Base-by-base conservation (phyloP, 2,329 filamentous ascomycete species). In the Trichocomaceae sp. region DNA sequence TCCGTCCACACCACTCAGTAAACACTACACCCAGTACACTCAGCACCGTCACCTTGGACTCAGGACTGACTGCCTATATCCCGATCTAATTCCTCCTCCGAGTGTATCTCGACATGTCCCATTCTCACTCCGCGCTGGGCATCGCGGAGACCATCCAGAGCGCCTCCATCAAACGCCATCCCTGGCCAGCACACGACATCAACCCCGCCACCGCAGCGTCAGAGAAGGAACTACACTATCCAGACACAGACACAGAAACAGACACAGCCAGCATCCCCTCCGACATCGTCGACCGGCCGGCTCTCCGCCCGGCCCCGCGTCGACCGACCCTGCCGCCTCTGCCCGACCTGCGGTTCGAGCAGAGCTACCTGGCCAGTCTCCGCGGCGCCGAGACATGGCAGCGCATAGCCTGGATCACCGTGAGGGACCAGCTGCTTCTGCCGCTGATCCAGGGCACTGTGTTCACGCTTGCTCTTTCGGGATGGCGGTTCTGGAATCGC, bases 341-440 rank as follows among this genome's bases (percentile, higher is more conserved):
- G 47, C 84, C 84, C 3, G 93, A 99, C 74, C 77, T 99, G 61
- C 83, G 93, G 44, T 97, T 97, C 74, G 93, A 99, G 75, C 93
- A 99, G 80, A 96, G 91, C 78, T 99, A 99, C 72, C 81, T 99
- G 54, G 86, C 88, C 64, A 95, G 90, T 74, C 87, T 99, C 63
- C 82, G 86, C 60, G 79, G 83, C 54, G 90, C 90, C 35, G 83
- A 93, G 61, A 84, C 83, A 22, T 91, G 85, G 84, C 85, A 87
- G 76, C 83, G 83, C 69, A 82, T 99, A 31, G 79, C 82, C 7
- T 87, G 86, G 76, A 92, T 99, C 62, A 99, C 93, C 17, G 71
- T 88, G 35, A 80, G 89, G 65, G 93, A 99, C 72, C 31, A 95
- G 87, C 78, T 96, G 57, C 72, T 96, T 65, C 84, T 97, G 75